Evolutionary conservation across 768 basidiomycete genomes (phyloP).

Genomic region (Gyrodon lividus): DNA sequence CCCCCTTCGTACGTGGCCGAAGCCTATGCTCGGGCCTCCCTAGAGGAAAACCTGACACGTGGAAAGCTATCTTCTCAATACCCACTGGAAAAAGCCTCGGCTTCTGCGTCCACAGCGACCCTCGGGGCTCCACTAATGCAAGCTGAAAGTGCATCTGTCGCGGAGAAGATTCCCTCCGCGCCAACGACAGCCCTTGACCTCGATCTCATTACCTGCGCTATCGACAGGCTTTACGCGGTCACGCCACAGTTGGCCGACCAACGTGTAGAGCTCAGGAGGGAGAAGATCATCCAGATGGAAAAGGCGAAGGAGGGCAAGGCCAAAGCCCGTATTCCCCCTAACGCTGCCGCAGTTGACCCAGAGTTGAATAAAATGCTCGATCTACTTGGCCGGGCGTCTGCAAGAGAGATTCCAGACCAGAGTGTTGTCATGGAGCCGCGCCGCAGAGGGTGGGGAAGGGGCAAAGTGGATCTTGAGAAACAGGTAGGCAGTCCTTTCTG

Average conservation of each 20-base stretch:
- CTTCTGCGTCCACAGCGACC: constrained; percentile 1
- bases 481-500: constrained; percentile 47
- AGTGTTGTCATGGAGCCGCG: constrained; percentile 64
- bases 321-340: constrained; percentile 44
- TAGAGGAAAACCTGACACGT: constrained; percentile 8
- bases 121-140: background rate
- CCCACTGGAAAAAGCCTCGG: constrained; percentile 21
- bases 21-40: background rate
- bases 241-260: constrained; percentile 91
- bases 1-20: constrained; percentile 28
- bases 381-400: constrained; percentile 67
- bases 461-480: constrained; percentile 55
- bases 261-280: constrained; percentile 81
- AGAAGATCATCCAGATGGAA: constrained; percentile 73
- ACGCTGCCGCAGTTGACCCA: constrained; percentile 14
- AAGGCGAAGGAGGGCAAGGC: constrained; percentile 56
- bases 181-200: constrained; percentile 65
- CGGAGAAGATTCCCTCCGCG: background rate
- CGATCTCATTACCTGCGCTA: constrained; percentile 81
- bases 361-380: constrained; percentile 76
- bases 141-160: background rate
- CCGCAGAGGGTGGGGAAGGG: constrained; percentile 53
- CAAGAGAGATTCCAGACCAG: constrained; percentile 66
- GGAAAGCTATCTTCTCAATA: constrained; percentile 14
- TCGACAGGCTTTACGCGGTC: constrained; percentile 82